These are phyloP conservation scores for Dactylella cylindrospora DNA, from an alignment of 2,329 filamentous ascomycete genomes.

Conservation along the genomic window DNA sequence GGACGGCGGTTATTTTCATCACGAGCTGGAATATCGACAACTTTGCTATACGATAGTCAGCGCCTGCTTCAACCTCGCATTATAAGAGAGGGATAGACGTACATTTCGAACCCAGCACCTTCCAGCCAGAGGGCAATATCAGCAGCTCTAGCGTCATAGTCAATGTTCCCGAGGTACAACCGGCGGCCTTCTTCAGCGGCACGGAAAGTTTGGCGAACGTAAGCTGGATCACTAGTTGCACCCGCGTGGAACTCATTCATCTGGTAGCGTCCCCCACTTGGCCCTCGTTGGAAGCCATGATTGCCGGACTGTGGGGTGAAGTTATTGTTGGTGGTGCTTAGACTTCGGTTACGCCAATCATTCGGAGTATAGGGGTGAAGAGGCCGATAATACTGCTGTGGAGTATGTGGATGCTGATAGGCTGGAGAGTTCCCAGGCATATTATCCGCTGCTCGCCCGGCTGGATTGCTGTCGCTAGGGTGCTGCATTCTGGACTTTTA, in stretches of 20 bases:
- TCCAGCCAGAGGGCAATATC: slow-evolving; percentile 39
- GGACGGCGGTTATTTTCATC: background rate
- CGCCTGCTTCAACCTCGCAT: no score
- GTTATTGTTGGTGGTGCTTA: background rate
- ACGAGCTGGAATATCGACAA: slow-evolving; percentile 18
- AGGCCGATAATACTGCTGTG: background rate
- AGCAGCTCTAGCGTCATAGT: slow-evolving; percentile 5
- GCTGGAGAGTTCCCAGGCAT: no score
- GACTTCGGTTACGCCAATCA: slow-evolving; percentile 6
- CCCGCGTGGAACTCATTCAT: no score
- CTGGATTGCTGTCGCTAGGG: no score
- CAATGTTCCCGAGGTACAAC: slow-evolving; percentile 30
- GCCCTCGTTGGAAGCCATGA: slow-evolving; percentile 8
- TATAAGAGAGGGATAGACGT: background rate
- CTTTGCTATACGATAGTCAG: slow-evolving; percentile 2
- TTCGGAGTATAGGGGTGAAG: background rate
- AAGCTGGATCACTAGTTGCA: no score
- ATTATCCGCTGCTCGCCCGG: no score
- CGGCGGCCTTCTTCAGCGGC: slow-evolving; percentile 24
- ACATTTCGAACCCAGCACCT: slow-evolving; percentile 24
- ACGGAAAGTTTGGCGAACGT: background rate
- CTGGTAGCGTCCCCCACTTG: no score
- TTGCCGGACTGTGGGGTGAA: background rate
- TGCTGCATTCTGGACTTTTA: no score
- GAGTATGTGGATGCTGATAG: no score